Evolutionary conservation across 441 rosid species (phyloP).

Genomic region (Gossypium davidsonii): DNA sequence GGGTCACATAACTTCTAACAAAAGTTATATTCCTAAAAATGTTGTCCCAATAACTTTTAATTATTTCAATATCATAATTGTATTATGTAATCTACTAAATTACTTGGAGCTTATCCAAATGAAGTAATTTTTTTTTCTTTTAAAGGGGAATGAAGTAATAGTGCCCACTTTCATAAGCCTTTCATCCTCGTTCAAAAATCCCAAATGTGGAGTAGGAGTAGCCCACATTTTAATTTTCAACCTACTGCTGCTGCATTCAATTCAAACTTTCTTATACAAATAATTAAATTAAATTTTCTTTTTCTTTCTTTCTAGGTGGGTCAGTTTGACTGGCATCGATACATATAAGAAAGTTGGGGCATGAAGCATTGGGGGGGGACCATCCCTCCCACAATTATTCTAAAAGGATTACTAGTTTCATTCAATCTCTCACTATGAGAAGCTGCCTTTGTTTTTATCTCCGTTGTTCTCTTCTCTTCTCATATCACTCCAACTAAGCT

Average conservation of each 20-base stretch:
- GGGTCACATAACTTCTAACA: too few relatives aligned
- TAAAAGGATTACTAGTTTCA: not conserved
- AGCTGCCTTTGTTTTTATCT: not conserved
- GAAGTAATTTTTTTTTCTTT: too few relatives aligned
- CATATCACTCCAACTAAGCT: slow-evolving; percentile 3
- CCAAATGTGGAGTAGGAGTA: not conserved
- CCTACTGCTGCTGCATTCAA: slow-evolving; percentile 23
- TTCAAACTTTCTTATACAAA: not conserved
- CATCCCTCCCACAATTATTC: slow-evolving; percentile 15
- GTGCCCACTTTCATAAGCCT: too few relatives aligned
- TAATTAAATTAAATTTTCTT: not conserved
- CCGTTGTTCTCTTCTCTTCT: slow-evolving; percentile 14
- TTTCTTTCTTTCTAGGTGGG: slow-evolving; percentile 17
- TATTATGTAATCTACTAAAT: too few relatives aligned
- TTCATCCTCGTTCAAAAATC: not conserved
- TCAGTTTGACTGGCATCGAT: slow-evolving; percentile 34
- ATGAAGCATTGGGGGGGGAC: slow-evolving; percentile 13
- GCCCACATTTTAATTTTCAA: slow-evolving; percentile 3
- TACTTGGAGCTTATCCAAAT: too few relatives aligned
- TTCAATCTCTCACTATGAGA: slow-evolving; percentile 2
- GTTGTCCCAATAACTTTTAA: too few relatives aligned
- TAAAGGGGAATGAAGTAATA: too few relatives aligned
- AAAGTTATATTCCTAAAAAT: too few relatives aligned
- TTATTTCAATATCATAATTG: too few relatives aligned
- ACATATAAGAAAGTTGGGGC: not conserved